These are phyloP conservation scores for Ascosphaera pollenicola DNA, from an alignment of 2,329 filamentous ascomycete genomes.

Conservation along the genomic window DNA sequence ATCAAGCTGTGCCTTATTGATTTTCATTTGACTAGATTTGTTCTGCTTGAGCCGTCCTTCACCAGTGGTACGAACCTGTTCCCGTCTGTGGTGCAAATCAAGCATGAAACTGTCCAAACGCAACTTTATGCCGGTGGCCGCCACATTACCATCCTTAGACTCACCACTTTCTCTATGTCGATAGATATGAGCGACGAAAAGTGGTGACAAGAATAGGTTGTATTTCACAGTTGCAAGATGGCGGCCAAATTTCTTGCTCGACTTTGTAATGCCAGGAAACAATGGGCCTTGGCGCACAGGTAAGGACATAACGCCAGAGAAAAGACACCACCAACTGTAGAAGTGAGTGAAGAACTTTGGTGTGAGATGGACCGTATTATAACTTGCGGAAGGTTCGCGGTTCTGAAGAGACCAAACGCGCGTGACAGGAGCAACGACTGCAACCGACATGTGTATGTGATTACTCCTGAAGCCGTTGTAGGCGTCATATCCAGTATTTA, in stretches of 20 bases:
- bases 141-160: conserved; percentile 50
- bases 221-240: conserved; percentile 99
- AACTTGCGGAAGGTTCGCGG: conserved; percentile 59
- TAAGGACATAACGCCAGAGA: conserved; percentile 82
- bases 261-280: conserved; percentile 85
- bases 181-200: conserved; percentile 94
- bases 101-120: conserved; percentile 94
- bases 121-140: conserved; percentile 89
- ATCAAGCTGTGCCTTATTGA: conserved; percentile 85
- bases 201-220: conserved; percentile 69
- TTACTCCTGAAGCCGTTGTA: conserved; percentile 91
- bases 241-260: conserved; percentile 93
- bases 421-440: conserved; percentile 66
- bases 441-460: conserved; percentile 88
- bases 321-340: conserved; percentile 93
- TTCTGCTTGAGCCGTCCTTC: conserved; percentile 55
- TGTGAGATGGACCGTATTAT: conserved; percentile 88
- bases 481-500: conserved; percentile 48
- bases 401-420: conserved; percentile 67
- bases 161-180: conserved; percentile 95
- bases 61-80: conserved; percentile 69
- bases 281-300: conserved; percentile 80
- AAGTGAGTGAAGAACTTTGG: conserved; percentile 97
- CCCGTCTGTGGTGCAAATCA: conserved; percentile 79
- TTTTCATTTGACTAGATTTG: conserved; percentile 79